Evolutionary conservation across 225 moss, liverwort and hornwort genomes (phyloP).

Genomic region (Pseudisothecium myosuroides): DNA sequence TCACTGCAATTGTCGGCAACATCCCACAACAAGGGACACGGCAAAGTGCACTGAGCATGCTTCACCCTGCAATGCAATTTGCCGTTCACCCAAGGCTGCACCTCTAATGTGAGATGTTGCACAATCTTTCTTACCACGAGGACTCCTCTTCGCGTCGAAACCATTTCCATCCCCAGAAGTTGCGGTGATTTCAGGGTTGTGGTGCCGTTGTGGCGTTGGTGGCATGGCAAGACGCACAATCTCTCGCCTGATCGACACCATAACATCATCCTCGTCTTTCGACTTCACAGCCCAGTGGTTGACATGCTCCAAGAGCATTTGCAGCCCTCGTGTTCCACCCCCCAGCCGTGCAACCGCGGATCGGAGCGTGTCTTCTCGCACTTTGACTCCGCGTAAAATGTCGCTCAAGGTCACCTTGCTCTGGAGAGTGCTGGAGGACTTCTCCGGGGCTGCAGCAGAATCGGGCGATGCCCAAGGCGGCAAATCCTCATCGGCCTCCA

Average conservation of each 20-base stretch:
- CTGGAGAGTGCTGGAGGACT: background rate
- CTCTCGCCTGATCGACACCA: background rate
- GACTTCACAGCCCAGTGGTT: background rate
- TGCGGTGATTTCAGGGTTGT: background rate
- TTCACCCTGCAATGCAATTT: background rate
- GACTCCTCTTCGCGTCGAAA: background rate
- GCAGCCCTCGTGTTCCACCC: slow-evolving; percentile 15
- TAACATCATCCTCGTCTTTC: background rate
- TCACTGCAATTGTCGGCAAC: background rate
- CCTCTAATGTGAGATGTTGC: background rate
- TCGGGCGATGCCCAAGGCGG: background rate
- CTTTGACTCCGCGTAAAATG: slow-evolving; percentile 8
- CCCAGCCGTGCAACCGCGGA: slow-evolving; percentile 7
- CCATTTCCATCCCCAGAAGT: background rate
- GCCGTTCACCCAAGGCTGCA: background rate
- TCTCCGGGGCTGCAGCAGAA: background rate
- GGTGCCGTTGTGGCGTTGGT: background rate
- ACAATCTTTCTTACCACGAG: background rate
- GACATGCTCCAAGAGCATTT: slow-evolving; percentile 11
- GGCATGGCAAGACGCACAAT: slow-evolving; percentile 5
- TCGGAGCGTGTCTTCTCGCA: slow-evolving; percentile 6
- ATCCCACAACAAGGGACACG: background rate
- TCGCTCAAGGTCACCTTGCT: background rate
- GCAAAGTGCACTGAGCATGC: background rate
- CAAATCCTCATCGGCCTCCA: background rate